Percentiles rank a stretch among this genome's conserved stretches.
These are phyloP conservation scores for Sphagnum magellanicum DNA, from an alignment of 228 moss, liverwort and hornwort genomes.

Conservation along the genomic window DNA sequence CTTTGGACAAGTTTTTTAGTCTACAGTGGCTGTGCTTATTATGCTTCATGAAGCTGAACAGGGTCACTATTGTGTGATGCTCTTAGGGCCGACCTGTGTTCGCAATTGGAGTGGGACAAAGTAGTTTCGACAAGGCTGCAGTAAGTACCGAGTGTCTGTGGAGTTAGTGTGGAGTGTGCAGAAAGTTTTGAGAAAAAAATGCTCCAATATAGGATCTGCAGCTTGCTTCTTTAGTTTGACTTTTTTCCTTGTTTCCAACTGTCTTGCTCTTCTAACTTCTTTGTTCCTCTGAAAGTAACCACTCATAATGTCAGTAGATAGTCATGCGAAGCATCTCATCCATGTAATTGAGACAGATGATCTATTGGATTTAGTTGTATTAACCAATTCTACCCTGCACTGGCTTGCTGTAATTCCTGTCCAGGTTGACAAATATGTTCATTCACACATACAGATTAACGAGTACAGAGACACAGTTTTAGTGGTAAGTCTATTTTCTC, in stretches of 20 bases:
- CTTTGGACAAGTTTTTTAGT: background rate
- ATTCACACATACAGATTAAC: slow-evolving; percentile 96
- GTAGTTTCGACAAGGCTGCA: slow-evolving; percentile 79
- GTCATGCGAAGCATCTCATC: no score
- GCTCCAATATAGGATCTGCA: no score
- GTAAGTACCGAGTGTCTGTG: slow-evolving; percentile 23
- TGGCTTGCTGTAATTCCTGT: slow-evolving; percentile 4
- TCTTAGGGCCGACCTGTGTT: slow-evolving; percentile 95
- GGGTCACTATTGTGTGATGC: background rate
- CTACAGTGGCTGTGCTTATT: background rate
- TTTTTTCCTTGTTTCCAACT: no score
- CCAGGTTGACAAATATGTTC: slow-evolving; percentile 94
- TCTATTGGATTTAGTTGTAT: no score
- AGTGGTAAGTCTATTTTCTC: slow-evolving; percentile 37
- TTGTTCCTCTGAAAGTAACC: no score
- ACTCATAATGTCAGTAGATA: no score
- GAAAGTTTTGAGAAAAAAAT: no score
- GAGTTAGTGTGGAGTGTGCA: no score
- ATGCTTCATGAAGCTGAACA: background rate
- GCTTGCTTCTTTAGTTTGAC: no score
- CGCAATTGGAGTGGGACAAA: slow-evolving; percentile 79
- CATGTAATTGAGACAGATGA: no score
- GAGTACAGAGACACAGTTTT: slow-evolving; percentile 84
- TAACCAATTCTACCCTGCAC: no score
- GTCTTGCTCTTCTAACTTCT: no score